These are phyloP conservation scores for Lachnellula subtilissima DNA, from an alignment of 2,329 filamentous ascomycete genomes.

Conservation along the genomic window DNA sequence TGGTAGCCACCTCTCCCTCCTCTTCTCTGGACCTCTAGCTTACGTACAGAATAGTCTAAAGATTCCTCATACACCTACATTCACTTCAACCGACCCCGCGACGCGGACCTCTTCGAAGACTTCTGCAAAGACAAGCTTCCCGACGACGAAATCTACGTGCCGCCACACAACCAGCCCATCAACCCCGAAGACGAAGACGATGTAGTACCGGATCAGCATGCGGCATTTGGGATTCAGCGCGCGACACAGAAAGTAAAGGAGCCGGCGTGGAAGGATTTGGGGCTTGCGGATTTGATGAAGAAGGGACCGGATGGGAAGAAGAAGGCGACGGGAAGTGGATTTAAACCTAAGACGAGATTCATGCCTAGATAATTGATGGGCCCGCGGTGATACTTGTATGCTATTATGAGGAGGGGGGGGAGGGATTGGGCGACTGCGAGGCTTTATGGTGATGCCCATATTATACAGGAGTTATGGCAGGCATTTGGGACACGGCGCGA, in stretches of 20 bases:
- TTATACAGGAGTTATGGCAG: background rate
- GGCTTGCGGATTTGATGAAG: conserved; percentile 65
- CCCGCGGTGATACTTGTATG: background rate
- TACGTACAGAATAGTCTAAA: conserved; percentile 41
- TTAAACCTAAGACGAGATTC: conserved; percentile 14
- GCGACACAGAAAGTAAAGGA: conserved; percentile 69
- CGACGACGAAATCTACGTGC: conserved; percentile 79
- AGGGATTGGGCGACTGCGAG: background rate
- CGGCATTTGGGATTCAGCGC: conserved; percentile 78
- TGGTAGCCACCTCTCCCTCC: background rate
- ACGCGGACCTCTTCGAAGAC: conserved; percentile 76
- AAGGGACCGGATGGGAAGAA: conserved; percentile 42
- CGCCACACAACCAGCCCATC: conserved; percentile 71
- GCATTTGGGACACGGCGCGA: background rate
- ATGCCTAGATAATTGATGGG: conserved; percentile 19
- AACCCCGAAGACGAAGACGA: conserved; percentile 88
- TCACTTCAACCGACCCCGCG: conserved; percentile 66
- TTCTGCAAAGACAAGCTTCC: conserved; percentile 66
- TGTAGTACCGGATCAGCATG: conserved; percentile 82
- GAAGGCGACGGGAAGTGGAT: conserved; percentile 3
- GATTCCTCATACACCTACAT: conserved; percentile 72
- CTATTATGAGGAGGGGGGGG: background rate
- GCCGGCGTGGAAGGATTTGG: conserved; percentile 74
- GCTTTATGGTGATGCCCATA: background rate
- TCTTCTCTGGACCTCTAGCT: background rate